Percentiles rank a stretch among this genome's conserved stretches.
Conservation (phyloP, 306 rosid genomes). For the Medicago truncatula region MtrunA17r5.0-ANR NC_053047.1:4935001-4935500, state of each 20-base stretch:
- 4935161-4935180: background rate
- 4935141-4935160: too few species aligned
- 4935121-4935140: too few species aligned
- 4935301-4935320: constrained; percentile 43
- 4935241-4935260: constrained; percentile 39
- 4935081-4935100: constrained; percentile 34
- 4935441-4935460: constrained; percentile 31
- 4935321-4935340: constrained; percentile 42
- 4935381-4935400: constrained; percentile 33
- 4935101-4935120: too few species aligned
- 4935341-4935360: background rate
- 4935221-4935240: constrained; percentile 44
- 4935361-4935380: constrained; percentile 35
- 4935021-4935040: background rate
- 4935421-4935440: background rate
- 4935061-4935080: too few species aligned
- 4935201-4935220: constrained; percentile 41
- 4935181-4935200: constrained; percentile 54
- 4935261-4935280: background rate
- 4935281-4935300: constrained; percentile 40
- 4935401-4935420: constrained; percentile 47
- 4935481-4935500: constrained; percentile 31
- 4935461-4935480: constrained; percentile 32
- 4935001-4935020: background rate
- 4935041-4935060: background rate